These are phyloP conservation scores for Colletotrichum eleusines DNA, from an alignment of 2,329 filamentous ascomycete species.

Conservation along the genomic window DNA sequence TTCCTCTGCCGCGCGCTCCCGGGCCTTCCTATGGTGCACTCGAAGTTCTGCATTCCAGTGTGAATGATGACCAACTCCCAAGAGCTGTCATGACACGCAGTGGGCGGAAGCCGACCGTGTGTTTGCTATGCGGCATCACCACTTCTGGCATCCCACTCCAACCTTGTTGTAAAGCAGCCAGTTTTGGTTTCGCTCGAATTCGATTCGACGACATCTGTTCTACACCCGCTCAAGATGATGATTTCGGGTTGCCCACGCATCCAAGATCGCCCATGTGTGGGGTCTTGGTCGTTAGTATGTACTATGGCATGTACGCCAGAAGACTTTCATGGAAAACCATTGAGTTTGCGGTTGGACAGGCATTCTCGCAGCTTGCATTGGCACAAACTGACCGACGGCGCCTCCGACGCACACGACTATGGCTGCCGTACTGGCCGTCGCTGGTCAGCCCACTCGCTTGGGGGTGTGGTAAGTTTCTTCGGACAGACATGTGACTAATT, in stretches of 20 bases:
- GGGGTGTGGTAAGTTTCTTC: slow-evolving; percentile 8
- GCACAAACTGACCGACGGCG: not conserved
- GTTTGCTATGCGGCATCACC: no score
- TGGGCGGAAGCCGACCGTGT: not conserved
- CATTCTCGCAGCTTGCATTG: not conserved
- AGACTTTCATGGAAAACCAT: not conserved
- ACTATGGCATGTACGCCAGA: not conserved
- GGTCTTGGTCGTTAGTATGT: not conserved
- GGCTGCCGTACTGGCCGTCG: not conserved
- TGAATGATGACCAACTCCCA: not conserved
- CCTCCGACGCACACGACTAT: not conserved
- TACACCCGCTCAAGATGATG: not conserved
- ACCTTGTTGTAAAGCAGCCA: not conserved
- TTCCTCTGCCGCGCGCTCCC: not conserved
- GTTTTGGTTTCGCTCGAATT: not conserved
- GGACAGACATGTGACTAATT: not conserved
- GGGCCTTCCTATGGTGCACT: not conserved
- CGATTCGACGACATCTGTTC: not conserved
- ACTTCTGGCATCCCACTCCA: not conserved
- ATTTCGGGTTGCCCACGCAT: not conserved
- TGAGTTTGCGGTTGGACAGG: not conserved
- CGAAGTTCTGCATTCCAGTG: not conserved
- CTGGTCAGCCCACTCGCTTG: slow-evolving; percentile 9
- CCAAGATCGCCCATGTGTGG: not conserved
- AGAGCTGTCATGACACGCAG: not conserved